Evolutionary conservation across 371 early-diverging fungal genomes (phyloP).

Genomic region (Aphelidium insulamus): DNA sequence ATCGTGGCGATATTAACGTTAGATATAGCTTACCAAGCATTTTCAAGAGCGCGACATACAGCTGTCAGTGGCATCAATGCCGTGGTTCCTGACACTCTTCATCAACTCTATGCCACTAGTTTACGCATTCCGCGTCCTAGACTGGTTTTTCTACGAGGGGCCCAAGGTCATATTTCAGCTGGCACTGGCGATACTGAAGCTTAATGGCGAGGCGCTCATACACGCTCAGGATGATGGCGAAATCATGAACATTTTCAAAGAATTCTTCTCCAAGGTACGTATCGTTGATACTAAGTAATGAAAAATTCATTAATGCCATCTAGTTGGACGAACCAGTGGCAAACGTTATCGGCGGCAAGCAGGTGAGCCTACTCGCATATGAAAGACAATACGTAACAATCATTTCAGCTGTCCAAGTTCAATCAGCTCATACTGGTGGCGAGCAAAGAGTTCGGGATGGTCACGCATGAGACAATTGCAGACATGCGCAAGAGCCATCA

Average conservation of each 20-base stretch:
- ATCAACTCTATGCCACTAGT: constrained; percentile 78
- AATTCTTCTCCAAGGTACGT: constrained; percentile 36
- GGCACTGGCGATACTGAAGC: constrained; percentile 68
- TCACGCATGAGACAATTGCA: constrained; percentile 49
- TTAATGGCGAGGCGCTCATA: constrained; percentile 70
- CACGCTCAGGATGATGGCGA: constrained; percentile 74
- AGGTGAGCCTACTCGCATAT: too few species aligned
- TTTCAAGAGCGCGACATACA: constrained; percentile 70
- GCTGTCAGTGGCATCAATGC: constrained; percentile 77
- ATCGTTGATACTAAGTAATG: too few species aligned
- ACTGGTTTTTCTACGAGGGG: constrained; percentile 84
- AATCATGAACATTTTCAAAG: constrained; percentile 53
- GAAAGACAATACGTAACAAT: too few species aligned
- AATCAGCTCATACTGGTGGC: constrained; percentile 77
- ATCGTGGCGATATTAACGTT: constrained; percentile 1
- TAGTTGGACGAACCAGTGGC: too few species aligned
- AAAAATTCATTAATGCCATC: too few species aligned
- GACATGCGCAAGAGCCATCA: constrained; percentile 72
- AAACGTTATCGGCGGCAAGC: too few species aligned
- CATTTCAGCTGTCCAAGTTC: too few species aligned
- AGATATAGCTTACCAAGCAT: constrained; percentile 51
- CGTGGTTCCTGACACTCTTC: constrained; percentile 87
- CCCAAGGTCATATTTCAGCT: constrained; percentile 82
- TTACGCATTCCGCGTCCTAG: constrained; percentile 69
- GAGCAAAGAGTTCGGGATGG: constrained; percentile 64